Percentiles rank a stretch among this genome's conserved stretches.
These are phyloP conservation scores for Collybiopsis luxurians DNA, from an alignment of 768 basidiomycete genomes.

Conservation along the genomic window DNA sequence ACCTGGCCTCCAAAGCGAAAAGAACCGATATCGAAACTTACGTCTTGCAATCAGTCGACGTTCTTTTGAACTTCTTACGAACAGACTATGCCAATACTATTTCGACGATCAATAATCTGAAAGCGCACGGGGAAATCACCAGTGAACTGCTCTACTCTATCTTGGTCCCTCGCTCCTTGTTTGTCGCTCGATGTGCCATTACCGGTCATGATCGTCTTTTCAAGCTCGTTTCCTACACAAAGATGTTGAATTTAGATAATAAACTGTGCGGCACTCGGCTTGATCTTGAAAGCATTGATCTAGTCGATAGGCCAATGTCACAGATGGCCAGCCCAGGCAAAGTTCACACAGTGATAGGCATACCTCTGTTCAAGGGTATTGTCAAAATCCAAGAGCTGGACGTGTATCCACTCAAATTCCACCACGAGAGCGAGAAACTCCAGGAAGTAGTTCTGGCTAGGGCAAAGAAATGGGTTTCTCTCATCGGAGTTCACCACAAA, in stretches of 20 bases:
- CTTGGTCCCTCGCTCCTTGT: slow-evolving; percentile 49
- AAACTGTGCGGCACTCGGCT: slow-evolving; percentile 40
- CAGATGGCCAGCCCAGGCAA: slow-evolving; percentile 37
- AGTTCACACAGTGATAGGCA: slow-evolving; percentile 36
- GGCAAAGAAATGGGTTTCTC: slow-evolving; percentile 54
- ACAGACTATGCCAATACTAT: slow-evolving; percentile 50
- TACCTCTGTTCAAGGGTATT: slow-evolving; percentile 47
- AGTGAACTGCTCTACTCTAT: slow-evolving; percentile 55
- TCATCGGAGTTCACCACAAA: slow-evolving; percentile 56
- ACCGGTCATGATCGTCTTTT: slow-evolving; percentile 53
- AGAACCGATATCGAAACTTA: slow-evolving; percentile 39
- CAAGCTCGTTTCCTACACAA: slow-evolving; percentile 38
- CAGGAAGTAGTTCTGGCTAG: slow-evolving; percentile 37
- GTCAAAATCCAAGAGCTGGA: slow-evolving; percentile 48
- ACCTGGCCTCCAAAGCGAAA: slow-evolving; percentile 32
- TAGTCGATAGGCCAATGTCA: slow-evolving; percentile 35
- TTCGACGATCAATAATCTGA: slow-evolving; percentile 43
- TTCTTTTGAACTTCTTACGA: slow-evolving; percentile 49
- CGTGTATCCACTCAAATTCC: slow-evolving; percentile 52
- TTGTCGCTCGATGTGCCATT: slow-evolving; percentile 50
- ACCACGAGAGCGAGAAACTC: slow-evolving; percentile 41
- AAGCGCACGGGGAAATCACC: slow-evolving; percentile 53
- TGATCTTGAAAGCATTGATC: slow-evolving; percentile 48
- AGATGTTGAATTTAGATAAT: slow-evolving; percentile 29
- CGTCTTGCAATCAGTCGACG: slow-evolving; percentile 41